Evolutionary conservation across 345 rosid genomes (phyloP).

Genomic region (Lumnitzera littorea): DNA sequence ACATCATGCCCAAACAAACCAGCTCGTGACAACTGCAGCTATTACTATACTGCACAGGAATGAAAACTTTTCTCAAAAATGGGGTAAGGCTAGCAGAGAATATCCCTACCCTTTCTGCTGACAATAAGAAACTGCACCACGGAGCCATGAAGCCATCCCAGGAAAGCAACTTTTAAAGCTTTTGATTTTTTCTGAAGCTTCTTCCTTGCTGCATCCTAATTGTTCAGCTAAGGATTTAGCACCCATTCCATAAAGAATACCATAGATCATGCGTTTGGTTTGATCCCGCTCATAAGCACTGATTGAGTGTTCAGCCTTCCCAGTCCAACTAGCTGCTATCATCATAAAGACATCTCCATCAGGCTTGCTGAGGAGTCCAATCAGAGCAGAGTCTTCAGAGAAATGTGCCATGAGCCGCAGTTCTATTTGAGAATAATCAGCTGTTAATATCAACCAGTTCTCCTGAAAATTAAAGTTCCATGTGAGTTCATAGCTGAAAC

Average conservation of each 20-base stretch:
- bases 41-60: background rate
- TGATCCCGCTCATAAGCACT: constrained; percentile 69
- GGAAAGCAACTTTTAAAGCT: constrained; percentile 81
- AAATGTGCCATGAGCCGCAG: constrained; percentile 92
- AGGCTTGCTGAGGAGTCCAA: constrained; percentile 71
- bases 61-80: background rate
- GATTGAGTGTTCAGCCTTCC: constrained; percentile 56
- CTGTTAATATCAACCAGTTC: constrained; percentile 77
- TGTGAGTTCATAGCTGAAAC: no score
- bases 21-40: no score
- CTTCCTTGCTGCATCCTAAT: constrained; percentile 72
- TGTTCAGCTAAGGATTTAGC: constrained; percentile 81
- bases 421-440: constrained; percentile 98
- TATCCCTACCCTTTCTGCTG: constrained; percentile 62
- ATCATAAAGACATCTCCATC: constrained; percentile 82
- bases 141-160: constrained; percentile 82
- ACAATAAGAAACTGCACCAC: constrained; percentile 58
- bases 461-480: constrained; percentile 40
- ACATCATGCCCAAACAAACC: no score
- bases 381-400: constrained; percentile 69
- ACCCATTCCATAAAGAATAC: constrained; percentile 99
- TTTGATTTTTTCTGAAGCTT: constrained; percentile 76
- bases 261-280: constrained; percentile 87
- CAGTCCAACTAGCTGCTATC: constrained; percentile 89
- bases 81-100: constrained; percentile 4